Base-by-base conservation (phyloP, 2,329 filamentous ascomycete species). In the Arthrobotrys conoides region DNA sequence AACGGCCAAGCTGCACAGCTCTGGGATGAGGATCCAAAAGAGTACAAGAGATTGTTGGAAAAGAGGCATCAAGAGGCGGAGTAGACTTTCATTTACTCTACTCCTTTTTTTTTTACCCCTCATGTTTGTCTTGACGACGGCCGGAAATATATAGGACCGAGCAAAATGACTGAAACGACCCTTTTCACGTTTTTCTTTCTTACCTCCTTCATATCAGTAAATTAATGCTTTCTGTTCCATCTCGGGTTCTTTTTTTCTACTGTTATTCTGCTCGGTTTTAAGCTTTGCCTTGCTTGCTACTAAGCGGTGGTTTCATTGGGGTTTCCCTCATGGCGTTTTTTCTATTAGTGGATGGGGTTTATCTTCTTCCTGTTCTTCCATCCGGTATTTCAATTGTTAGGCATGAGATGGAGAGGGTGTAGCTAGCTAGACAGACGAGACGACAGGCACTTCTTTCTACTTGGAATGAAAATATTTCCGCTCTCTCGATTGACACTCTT, bases 1-100 rank as follows among this genome's bases (percentile, higher is more conserved):
- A 99, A 99, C 83, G 96, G 94, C 76, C 94, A 99, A 85, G 96
- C 96, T 33, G 96, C 96, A 16, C 93, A 97, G 84, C 88, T 99
- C 49, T 99, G 96, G 94, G 95, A 97, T 84, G 93, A 91, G 82
- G 90, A 98, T 84, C 87, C 90, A 44, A 90, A 89, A 55, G 93
- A 97, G 84, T 98, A 96, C 88, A 93, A 97, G 88, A 90, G 89
- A 71, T 87, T 89, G 80, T 89, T 91, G n/a, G 85, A 90, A 66
- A 88, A 89, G 5, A 86, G 90, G 76, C 90, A 91, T 83, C 87
- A 88, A 80, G 88, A 90, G 79, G 85, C 89, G 36, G 87, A 87
- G 38, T 72, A 78, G 22, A 68, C 33, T 8, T 6, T 36, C 30
- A 3, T 30, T 30, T 3, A 30, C 6, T 12, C 59, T 51, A 30